A percentile compares a stretch with the other conserved stretches of the same genome.
These are phyloP conservation scores for Cyclostephanos tholiformis DNA, from an alignment of 108 stramenopile species.

Conservation along the genomic window DNA sequence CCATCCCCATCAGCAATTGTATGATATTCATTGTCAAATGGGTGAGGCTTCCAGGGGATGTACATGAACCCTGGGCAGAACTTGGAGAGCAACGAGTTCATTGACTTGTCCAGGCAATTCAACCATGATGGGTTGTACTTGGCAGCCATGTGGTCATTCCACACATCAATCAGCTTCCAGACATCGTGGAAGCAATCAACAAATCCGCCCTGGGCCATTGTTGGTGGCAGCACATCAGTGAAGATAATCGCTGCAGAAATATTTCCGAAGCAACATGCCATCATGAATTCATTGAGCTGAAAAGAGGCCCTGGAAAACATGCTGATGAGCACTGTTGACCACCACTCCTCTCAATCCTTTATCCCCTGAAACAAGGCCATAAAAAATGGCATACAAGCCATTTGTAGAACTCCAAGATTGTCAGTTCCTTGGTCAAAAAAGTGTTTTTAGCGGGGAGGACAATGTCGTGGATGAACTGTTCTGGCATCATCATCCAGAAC, in stretches of 20 bases:
- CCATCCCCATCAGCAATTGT: no score
- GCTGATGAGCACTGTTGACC: neutral
- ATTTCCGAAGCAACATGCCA: neutral
- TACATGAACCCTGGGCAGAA: no score
- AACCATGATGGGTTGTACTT: no score
- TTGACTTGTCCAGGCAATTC: no score
- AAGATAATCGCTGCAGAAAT: neutral
- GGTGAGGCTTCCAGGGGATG: no score
- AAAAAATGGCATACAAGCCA: no score
- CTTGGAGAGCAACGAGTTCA: neutral
- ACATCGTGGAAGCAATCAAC: conserved; percentile 16
- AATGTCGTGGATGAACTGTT: no score
- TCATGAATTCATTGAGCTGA: neutral
- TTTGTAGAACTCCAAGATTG: neutral
- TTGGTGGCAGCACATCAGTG: conserved; percentile 2
- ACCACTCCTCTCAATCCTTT: neutral
- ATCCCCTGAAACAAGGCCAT: neutral
- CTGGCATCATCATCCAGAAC: no score
- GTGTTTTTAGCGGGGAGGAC: no score
- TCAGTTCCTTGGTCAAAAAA: neutral
- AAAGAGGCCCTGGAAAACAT: neutral
- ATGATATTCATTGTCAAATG: no score
- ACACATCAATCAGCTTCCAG: conserved; percentile 2
- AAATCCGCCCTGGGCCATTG: neutral
- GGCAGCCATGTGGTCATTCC: neutral